phyloP scores from a whole-genome alignment of 768 basidiomycete species.

The Hortiboletus campestris region DNA sequence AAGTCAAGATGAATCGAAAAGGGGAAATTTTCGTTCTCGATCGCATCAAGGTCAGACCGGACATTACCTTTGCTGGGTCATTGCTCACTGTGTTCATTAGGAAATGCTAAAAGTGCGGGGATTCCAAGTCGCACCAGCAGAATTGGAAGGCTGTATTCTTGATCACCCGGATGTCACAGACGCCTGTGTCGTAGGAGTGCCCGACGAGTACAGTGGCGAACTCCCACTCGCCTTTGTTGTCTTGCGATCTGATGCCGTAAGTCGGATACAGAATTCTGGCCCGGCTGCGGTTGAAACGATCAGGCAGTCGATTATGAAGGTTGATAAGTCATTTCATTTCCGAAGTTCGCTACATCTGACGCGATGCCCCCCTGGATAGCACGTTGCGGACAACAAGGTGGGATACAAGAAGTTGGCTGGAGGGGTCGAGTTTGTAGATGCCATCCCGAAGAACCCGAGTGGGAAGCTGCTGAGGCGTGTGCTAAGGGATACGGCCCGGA shows the following conservation, averaged over 20 bases:
- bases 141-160: slow-evolving; percentile 64
- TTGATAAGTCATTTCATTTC: slow-evolving; percentile 21
- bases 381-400: slow-evolving; percentile 57
- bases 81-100: slow-evolving; percentile 30
- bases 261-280: slow-evolving; percentile 30
- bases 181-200: slow-evolving; percentile 62
- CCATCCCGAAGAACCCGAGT: slow-evolving; percentile 67
- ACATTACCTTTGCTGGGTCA: background rate
- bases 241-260: slow-evolving; percentile 39
- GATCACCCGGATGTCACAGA: slow-evolving; percentile 59
- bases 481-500: slow-evolving; percentile 49
- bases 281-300: slow-evolving; percentile 35
- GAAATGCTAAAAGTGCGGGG: slow-evolving; percentile 70
- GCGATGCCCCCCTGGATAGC: slow-evolving; percentile 31
- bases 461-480: slow-evolving; percentile 64
- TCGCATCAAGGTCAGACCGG: slow-evolving; percentile 57
- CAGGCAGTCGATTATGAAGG: slow-evolving; percentile 52
- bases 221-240: slow-evolving; percentile 71
- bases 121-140: slow-evolving; percentile 61
- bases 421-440: slow-evolving; percentile 60
- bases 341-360: background rate
- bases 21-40: slow-evolving; percentile 70
- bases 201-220: slow-evolving; percentile 76
- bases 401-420: slow-evolving; percentile 61
- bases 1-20: slow-evolving; percentile 60